Conservation (phyloP, 441 rosid genomes). For the Gossypium davidsonii region DNA sequence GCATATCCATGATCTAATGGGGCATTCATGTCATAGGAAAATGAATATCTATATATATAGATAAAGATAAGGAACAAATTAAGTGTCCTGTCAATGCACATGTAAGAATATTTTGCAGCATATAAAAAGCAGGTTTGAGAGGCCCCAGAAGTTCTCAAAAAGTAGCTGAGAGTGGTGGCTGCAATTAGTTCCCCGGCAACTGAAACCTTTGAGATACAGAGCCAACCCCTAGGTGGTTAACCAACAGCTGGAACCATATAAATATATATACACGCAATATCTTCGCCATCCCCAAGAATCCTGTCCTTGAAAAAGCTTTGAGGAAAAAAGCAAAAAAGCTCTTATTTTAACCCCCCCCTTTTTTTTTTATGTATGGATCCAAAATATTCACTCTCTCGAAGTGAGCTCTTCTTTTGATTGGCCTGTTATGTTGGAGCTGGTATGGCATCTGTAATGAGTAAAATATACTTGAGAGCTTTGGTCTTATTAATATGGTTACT, state of each 20-base stretch:
- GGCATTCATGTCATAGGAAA: background rate
- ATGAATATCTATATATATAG: background rate
- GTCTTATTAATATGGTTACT: slow-evolving; percentile 27
- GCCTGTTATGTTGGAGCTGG: slow-evolving; percentile 15
- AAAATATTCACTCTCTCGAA: slow-evolving; percentile 39
- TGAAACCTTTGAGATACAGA: slow-evolving; percentile 27
- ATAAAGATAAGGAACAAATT: slow-evolving; percentile 1
- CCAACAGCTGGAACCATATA: slow-evolving; percentile 25
- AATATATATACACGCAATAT: slow-evolving; percentile 13
- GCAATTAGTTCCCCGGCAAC: slow-evolving; percentile 16
- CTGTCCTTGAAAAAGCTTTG: slow-evolving; percentile 28
- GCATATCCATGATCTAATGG: background rate
- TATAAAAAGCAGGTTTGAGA: slow-evolving; percentile 18
- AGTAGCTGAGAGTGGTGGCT: slow-evolving; percentile 21
- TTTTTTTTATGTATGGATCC: slow-evolving; percentile 37
- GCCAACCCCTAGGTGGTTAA: slow-evolving; percentile 24
- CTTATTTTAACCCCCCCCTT: slow-evolving; percentile 14
- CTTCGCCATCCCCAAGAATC: slow-evolving; percentile 44
- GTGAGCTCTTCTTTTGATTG: slow-evolving; percentile 24
- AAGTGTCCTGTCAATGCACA: slow-evolving; percentile 15
- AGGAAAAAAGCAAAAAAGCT: background rate
- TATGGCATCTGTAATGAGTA: slow-evolving; percentile 38
- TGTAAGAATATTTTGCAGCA: slow-evolving; percentile 16
- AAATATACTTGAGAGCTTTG: slow-evolving; percentile 31
- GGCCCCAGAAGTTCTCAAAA: slow-evolving; percentile 14